Evolutionary conservation across 106 monocot species (phyloP).

Genomic region (Allium sativum): DNA sequence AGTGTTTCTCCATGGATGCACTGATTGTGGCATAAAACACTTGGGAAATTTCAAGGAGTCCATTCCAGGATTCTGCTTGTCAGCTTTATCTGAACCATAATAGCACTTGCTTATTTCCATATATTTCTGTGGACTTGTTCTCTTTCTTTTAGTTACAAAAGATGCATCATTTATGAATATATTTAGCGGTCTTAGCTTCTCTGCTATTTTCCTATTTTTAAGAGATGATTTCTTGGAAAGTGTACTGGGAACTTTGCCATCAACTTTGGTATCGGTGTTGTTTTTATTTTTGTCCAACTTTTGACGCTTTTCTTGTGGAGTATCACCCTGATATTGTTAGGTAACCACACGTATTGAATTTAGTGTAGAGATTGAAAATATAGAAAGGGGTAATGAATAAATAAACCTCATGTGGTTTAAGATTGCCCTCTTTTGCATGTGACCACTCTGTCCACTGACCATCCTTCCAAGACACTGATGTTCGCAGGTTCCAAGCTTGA

Average conservation of each 20-base stretch:
- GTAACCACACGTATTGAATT: background rate
- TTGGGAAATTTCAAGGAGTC: slow-evolving; percentile 41
- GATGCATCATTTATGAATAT: slow-evolving; percentile 51
- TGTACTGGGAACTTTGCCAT: slow-evolving; percentile 11
- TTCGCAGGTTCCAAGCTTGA: slow-evolving; percentile 70
- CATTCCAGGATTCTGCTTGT: slow-evolving; percentile 30
- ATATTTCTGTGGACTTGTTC: slow-evolving; percentile 70
- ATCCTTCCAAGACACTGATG: slow-evolving; percentile 84
- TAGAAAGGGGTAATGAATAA: slow-evolving; percentile 1
- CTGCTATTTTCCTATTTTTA: slow-evolving; percentile 23
- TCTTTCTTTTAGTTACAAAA: slow-evolving; percentile 39
- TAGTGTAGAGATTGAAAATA: background rate
- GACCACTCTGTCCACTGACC: slow-evolving; percentile 75
- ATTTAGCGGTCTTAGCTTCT: slow-evolving; percentile 26
- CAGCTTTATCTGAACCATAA: slow-evolving; percentile 49
- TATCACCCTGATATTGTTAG: slow-evolving; percentile 48
- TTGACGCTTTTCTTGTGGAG: slow-evolving; percentile 69
- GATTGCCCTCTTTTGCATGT: slow-evolving; percentile 16
- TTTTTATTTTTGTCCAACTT: slow-evolving; percentile 32
- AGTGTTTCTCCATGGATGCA: slow-evolving; percentile 27
- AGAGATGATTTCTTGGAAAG: slow-evolving; percentile 7
- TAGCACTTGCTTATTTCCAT: slow-evolving; percentile 93
- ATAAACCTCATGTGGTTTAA: slow-evolving; percentile 40
- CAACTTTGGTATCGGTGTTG: slow-evolving; percentile 16
- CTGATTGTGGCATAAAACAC: slow-evolving; percentile 58